phyloP scores from a whole-genome alignment of 331 rosid species.

The Dryas integrifolia region DNA sequence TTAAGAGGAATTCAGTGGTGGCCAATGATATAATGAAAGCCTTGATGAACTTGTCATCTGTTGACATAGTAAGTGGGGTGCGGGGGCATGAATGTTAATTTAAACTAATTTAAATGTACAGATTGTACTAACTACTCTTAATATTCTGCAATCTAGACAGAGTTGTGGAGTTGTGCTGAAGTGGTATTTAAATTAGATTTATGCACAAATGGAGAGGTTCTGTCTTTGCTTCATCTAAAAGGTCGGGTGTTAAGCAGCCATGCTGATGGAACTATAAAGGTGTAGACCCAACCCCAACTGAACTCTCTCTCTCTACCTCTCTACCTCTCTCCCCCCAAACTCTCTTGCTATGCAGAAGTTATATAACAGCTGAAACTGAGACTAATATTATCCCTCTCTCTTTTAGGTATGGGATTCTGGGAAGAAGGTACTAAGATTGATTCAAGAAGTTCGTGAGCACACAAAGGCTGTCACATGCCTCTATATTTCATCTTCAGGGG shows the following conservation, averaged over 20 bases:
- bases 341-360: not conserved
- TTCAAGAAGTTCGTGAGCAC: conserved; percentile 82
- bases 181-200: conserved; percentile 57
- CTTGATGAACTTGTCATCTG: conserved; percentile 70
- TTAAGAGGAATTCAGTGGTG: conserved; percentile 56
- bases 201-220: conserved; percentile 71
- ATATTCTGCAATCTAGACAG: conserved; percentile 45
- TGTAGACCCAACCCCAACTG: conserved; percentile 23
- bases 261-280: conserved; percentile 96
- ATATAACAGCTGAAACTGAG: not conserved
- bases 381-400: conserved; percentile 21
- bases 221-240: conserved; percentile 60
- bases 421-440: conserved; percentile 55
- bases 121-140: conserved; percentile 21
- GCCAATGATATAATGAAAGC: conserved; percentile 63
- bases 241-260: conserved; percentile 83
- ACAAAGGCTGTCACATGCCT: conserved; percentile 85
- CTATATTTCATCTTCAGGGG: conserved; percentile 45
- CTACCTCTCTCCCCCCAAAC: too few species aligned
- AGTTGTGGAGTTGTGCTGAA: conserved; percentile 80
- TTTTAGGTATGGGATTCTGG: conserved; percentile 83
- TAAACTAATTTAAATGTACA: not conserved
- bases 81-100: conserved; percentile 15
- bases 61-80: conserved; percentile 62
- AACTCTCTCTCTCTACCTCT: too few species aligned